A percentile compares a stretch with the other conserved stretches of the same genome.
Conservation (phyloP, 2,329 filamentous ascomycete genomes). For the Colletotrichum siamense region DNA sequence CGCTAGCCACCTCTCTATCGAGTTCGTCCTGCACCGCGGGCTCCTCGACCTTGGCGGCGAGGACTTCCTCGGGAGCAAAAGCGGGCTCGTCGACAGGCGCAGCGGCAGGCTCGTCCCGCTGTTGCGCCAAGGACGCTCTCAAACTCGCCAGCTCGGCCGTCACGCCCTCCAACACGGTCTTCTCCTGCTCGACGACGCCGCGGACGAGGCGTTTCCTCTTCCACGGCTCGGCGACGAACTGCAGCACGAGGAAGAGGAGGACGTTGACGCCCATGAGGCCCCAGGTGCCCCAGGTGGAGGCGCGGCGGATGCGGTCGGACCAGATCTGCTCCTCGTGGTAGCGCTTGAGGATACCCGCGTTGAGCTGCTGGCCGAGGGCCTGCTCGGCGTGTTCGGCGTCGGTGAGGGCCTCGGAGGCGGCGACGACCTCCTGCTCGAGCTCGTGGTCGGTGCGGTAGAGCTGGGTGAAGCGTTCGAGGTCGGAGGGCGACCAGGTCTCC, state of each 20-base stretch:
- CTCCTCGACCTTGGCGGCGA: conserved; percentile 1
- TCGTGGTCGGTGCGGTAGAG: conserved; percentile 92
- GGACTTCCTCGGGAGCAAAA: background rate
- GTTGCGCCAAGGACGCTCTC: conserved; percentile 29
- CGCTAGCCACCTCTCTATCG: conserved; percentile 11
- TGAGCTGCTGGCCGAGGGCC: conserved; percentile 76
- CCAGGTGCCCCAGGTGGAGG: conserved; percentile 98
- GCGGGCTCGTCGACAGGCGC: background rate
- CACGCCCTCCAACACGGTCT: conserved; percentile 58
- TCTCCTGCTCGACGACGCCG: conserved; percentile 82
- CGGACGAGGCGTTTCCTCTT: conserved; percentile 79
- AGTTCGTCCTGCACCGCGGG: conserved; percentile 6
- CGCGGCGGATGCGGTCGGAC: conserved; percentile 95
- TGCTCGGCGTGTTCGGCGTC: conserved; percentile 82
- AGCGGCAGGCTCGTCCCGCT: conserved; percentile 12
- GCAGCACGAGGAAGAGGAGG: conserved; percentile 81
- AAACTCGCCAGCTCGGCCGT: conserved; percentile 45
- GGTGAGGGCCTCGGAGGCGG: conserved; percentile 74
- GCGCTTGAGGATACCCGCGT: conserved; percentile 82
- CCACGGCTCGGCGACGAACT: conserved; percentile 94
- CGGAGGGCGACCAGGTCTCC: conserved; percentile 84
- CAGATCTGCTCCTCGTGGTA: conserved; percentile 99
- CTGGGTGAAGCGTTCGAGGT: conserved; percentile 93
- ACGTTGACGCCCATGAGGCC: conserved; percentile 98
- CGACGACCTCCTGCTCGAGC: conserved; percentile 83